phyloP scores from a whole-genome alignment of 2,329 filamentous ascomycete genomes.

The Calycina herbarum region DNA sequence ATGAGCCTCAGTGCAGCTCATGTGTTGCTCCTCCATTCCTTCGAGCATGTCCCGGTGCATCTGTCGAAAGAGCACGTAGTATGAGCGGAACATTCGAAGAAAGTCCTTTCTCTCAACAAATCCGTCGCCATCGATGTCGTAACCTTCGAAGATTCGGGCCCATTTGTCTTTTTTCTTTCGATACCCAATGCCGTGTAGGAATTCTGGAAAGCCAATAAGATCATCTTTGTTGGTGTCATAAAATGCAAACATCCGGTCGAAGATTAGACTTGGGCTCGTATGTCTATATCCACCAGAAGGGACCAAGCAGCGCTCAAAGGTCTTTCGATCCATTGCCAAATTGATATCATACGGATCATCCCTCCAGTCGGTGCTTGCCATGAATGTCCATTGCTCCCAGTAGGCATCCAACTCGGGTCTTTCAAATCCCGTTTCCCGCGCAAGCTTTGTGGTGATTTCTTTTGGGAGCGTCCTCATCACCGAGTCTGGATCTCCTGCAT shows the following conservation, averaged over 20 bases:
- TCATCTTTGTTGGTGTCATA: constrained; percentile 91
- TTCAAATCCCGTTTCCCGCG: constrained; percentile 75
- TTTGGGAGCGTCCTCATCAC: constrained; percentile 68
- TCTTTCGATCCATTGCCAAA: constrained; percentile 86
- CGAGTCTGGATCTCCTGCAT: constrained; percentile 79
- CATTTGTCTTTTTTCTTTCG: constrained; percentile 68
- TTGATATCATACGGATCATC: constrained; percentile 76
- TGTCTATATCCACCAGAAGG: constrained; percentile 79
- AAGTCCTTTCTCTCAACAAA: constrained; percentile 86
- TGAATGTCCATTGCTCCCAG: constrained; percentile 95
- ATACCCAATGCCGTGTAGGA: constrained; percentile 77
- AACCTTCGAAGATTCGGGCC: constrained; percentile 77
- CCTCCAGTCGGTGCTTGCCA: constrained; percentile 82
- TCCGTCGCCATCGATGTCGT: constrained; percentile 87
- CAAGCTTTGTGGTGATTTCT: constrained; percentile 65
- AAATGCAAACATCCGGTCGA: constrained; percentile 95
- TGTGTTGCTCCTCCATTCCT: constrained; percentile 73
- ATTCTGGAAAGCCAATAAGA: constrained; percentile 89
- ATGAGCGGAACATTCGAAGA: constrained; percentile 85
- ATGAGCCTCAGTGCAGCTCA: constrained; percentile 72
- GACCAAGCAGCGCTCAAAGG: constrained; percentile 88
- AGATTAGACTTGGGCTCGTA: constrained; percentile 82
- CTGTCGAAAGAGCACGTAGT: constrained; percentile 87
- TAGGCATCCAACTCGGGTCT: constrained; percentile 86
- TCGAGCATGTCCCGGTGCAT: constrained; percentile 83